Base-by-base conservation (phyloP, 2,329 filamentous ascomycete genomes). In the Polytolypa hystricis region DNA sequence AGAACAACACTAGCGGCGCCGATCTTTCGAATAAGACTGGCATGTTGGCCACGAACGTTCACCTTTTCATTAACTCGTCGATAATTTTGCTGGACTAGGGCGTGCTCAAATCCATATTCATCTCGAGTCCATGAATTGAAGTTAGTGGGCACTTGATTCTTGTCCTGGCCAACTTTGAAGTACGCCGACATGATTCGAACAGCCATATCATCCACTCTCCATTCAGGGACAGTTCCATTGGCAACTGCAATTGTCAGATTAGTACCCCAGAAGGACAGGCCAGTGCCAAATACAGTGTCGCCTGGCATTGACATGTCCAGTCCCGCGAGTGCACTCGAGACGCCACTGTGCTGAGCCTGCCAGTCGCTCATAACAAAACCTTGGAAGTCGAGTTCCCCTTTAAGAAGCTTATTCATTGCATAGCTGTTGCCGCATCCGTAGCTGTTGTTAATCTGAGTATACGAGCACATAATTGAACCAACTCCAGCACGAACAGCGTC, bases 171-270 rank as follows among this genome's bases (percentile, higher is more conserved):
- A 33, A 79, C 74, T 47, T 72, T 73, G 57, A 75, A 80, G 56
- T 73, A 79, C 3, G 73, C 73, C 35, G 76, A 67, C 61, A 79
- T 73, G 52, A 79, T 93, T 49, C 91, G 78, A 59, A 85, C 81
- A 4, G 77, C 84, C 80, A 94, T 93, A 54, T 96, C 91, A 48
- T 95, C 87, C 7, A 96, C 57, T 34, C 89, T 76, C 73, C 82
- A 93, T 47, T 83, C 76, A 1, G 89, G 84, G 20, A 96, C 66
- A 1, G 86, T 94, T 23, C 87, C 87, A 53, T 96, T 95, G 48
- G 93, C 61, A 4, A 95, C 78, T 1, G 84, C 84, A 32, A 93
- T 66, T 2, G 89, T 95, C 48, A 96, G 60, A 60, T 96, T 96
- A 18, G 78, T 65, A 7, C 89, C 89, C 81, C 83, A 94, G 67